A percentile compares a stretch with the other conserved stretches of the same genome.
phyloP scores from a whole-genome alignment of 2,329 filamentous ascomycete genomes.

The Annulohypoxylon truncatum region DNA sequence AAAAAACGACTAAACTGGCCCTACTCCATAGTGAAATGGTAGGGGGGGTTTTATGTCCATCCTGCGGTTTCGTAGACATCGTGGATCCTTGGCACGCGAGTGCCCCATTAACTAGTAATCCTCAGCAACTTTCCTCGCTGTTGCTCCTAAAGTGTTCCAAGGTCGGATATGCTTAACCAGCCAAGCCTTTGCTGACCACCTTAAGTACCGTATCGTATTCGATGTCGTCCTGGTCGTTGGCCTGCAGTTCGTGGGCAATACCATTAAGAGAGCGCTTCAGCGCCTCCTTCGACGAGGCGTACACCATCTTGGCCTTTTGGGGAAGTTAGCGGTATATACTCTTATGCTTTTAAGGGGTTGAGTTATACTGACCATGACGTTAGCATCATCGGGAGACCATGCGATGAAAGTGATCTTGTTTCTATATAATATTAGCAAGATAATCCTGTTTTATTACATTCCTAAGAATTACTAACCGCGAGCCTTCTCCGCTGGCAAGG shows the following conservation, averaged over 20 bases:
- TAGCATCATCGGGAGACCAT: constrained; percentile 85
- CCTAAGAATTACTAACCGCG: constrained; percentile 60
- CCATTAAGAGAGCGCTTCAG: constrained; percentile 83
- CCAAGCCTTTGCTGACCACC: constrained; percentile 72
- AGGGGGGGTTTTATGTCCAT: constrained; percentile 39
- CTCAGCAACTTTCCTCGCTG: constrained; percentile 29
- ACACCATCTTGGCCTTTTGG: constrained; percentile 87
- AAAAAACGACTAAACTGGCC: constrained; percentile 47
- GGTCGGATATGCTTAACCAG: constrained; percentile 54
- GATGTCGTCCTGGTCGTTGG: constrained; percentile 85
- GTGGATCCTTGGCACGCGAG: constrained; percentile 40
- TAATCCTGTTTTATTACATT: constrained; percentile 31
- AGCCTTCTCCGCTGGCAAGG: constrained; percentile 77
- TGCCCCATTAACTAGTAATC: constrained; percentile 34
- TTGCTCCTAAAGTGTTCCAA: constrained; percentile 24
- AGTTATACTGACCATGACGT: constrained; percentile 72
- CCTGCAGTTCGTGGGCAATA: constrained; percentile 81
- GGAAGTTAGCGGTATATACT: constrained; percentile 28
- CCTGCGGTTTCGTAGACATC: constrained; percentile 45
- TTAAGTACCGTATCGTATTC: constrained; percentile 79
- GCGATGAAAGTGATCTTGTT: constrained; percentile 84
- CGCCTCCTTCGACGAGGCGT: constrained; percentile 88
- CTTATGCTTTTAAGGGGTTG: not conserved
- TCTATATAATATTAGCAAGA: constrained; percentile 54
- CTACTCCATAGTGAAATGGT: constrained; percentile 37